These are phyloP conservation scores for Volutella citrinella DNA, from an alignment of 2,329 filamentous ascomycete genomes.

Conservation along the genomic window DNA sequence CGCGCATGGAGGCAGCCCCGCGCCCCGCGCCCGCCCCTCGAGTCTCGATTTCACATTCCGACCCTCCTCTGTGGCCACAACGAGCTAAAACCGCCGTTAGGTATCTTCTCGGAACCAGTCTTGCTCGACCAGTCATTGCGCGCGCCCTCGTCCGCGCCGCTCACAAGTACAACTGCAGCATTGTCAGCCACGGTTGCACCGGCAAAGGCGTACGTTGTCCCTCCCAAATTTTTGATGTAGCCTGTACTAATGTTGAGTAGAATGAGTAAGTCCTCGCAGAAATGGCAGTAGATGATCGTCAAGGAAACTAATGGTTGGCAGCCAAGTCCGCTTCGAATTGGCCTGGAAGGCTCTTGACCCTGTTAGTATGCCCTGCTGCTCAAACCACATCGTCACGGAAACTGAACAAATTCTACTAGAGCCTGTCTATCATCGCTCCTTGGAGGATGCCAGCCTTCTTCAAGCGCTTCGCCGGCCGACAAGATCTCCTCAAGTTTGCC, in stretches of 20 bases:
- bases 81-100: no score
- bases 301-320: conserved; percentile 14
- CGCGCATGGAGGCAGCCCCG: no score
- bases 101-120: conserved; percentile 46
- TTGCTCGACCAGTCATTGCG: conserved; percentile 66
- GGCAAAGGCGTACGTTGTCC: conserved; percentile 53
- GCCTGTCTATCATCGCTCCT: conserved; percentile 71
- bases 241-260: conserved; percentile 5
- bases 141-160: conserved; percentile 42
- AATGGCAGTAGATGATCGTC: background rate
- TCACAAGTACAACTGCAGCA: conserved; percentile 35
- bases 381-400: conserved; percentile 1
- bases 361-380: background rate
- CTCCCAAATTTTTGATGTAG: background rate
- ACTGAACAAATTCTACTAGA: conserved; percentile 45
- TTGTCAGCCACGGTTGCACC: conserved; percentile 53
- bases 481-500: conserved; percentile 72
- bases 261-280: conserved; percentile 26
- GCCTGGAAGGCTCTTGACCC: conserved; percentile 48
- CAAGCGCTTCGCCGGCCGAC: conserved; percentile 64
- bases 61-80: no score
- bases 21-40: no score
- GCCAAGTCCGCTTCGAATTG: conserved; percentile 39
- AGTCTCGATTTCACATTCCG: no score
- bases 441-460: conserved; percentile 71